A percentile compares a stretch with the other conserved stretches of the same genome.
Conservation (phyloP, 495 filamentous ascomycete genomes). For the Xylaria cubensis region DNA sequence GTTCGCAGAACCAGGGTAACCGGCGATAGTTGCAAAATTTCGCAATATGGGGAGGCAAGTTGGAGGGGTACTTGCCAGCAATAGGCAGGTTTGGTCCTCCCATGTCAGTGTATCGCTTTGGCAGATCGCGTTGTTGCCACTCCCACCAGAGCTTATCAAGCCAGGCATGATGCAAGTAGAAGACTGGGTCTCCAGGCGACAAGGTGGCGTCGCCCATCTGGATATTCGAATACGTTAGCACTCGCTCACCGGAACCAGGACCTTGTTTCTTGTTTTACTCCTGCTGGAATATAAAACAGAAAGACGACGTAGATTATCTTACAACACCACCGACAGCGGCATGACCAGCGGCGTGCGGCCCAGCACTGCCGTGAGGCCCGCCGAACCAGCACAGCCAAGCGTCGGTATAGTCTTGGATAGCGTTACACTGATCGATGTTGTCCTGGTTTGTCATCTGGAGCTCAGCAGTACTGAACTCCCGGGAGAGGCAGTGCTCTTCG, state of each 20-base stretch:
- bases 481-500: constrained; percentile 45
- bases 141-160: constrained; percentile 58
- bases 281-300: background rate
- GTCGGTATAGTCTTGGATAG: constrained; percentile 36
- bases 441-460: constrained; percentile 31
- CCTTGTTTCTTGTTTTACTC: no score
- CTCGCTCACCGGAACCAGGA: background rate
- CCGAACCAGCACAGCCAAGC: constrained; percentile 50
- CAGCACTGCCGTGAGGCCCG: constrained; percentile 39
- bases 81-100: constrained; percentile 36
- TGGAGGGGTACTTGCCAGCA: background rate
- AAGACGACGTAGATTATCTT: background rate
- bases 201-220: constrained; percentile 43
- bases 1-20: background rate
- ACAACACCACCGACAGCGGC: constrained; percentile 45
- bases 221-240: constrained; percentile 10
- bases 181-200: constrained; percentile 55
- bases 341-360: constrained; percentile 42
- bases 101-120: constrained; percentile 39
- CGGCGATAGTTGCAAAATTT: background rate
- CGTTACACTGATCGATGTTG: constrained; percentile 41
- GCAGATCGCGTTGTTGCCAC: constrained; percentile 53
- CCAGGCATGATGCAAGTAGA: constrained; percentile 59
- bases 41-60: background rate
- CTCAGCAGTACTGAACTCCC: constrained; percentile 40